Evolutionary conservation across 495 filamentous ascomycete genomes (phyloP).

Genomic region (Penicillium atrosanguineum): DNA sequence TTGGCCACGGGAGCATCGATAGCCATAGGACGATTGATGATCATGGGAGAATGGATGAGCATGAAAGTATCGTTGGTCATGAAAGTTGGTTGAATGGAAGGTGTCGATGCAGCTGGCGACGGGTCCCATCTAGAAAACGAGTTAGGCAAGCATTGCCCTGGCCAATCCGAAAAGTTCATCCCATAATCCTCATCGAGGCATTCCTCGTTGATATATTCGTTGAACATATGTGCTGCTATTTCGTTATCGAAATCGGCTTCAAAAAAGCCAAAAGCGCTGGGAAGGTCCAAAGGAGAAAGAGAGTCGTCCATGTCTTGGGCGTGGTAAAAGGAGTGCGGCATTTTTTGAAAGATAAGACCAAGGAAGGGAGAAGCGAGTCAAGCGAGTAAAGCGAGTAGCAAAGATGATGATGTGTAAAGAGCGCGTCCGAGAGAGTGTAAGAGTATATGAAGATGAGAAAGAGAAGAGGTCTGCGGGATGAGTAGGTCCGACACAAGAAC

Average conservation of each 20-base stretch:
- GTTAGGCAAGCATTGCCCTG: no score
- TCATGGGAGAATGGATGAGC: no score
- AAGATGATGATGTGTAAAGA: neutral
- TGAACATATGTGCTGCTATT: neutral
- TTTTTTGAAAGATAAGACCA: neutral
- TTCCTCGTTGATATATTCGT: no score
- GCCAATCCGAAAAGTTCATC: no score
- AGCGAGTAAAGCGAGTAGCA: neutral
- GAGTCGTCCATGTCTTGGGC: neutral
- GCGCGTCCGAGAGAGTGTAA: neutral
- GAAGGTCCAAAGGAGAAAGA: neutral
- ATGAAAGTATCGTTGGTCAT: no score
- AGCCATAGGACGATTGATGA: no score
- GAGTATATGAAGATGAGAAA: neutral
- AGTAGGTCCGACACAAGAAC: neutral
- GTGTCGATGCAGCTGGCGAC: no score
- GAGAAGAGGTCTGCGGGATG: neutral
- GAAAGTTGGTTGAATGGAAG: no score
- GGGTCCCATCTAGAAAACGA: no score
- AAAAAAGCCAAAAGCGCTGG: neutral
- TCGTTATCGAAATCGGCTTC: neutral
- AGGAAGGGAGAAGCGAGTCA: neutral
- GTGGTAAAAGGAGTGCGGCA: neutral
- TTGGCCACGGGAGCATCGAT: no score
- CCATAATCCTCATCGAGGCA: no score